These are phyloP conservation scores for Pontederia crassipes DNA, from an alignment of 176 grass and related monocot species.

Conservation along the genomic window DNA sequence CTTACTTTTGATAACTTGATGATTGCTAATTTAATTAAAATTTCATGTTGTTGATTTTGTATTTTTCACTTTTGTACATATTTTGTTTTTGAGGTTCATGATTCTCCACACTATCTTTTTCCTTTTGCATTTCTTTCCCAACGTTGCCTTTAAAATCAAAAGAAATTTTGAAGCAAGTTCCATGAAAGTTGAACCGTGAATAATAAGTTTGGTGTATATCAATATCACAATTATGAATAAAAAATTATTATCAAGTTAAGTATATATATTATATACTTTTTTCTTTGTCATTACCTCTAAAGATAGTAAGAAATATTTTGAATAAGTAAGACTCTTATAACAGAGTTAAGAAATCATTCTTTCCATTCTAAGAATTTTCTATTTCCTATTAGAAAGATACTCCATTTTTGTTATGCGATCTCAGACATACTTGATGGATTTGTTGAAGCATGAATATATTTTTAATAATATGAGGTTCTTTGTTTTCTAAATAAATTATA, in stretches of 20 bases:
- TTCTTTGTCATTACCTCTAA: slow-evolving; percentile 33
- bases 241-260: not conserved
- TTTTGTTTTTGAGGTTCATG: too few relatives aligned
- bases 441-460: too few relatives aligned
- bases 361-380: slow-evolving; percentile 71
- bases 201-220: not conserved
- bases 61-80: too few relatives aligned
- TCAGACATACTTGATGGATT: too few relatives aligned
- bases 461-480: too few relatives aligned
- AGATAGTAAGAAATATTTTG: slow-evolving; percentile 37
- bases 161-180: slow-evolving; percentile 65
- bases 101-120: slow-evolving; percentile 8
- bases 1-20: too few relatives aligned
- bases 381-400: slow-evolving; percentile 29
- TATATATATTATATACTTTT: too few relatives aligned
- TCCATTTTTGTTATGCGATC: not conserved
- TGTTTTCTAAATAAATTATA: too few relatives aligned
- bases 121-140: slow-evolving; percentile 3
- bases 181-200: slow-evolving; percentile 79
- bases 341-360: slow-evolving; percentile 73
- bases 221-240: not conserved
- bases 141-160: slow-evolving; percentile 11
- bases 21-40: too few relatives aligned
- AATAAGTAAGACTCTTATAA: slow-evolving; percentile 36
- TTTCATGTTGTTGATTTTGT: too few relatives aligned